Evolutionary conservation across 163 green algal species (phyloP).

Genomic region (Smithsoniella earleae): DNA sequence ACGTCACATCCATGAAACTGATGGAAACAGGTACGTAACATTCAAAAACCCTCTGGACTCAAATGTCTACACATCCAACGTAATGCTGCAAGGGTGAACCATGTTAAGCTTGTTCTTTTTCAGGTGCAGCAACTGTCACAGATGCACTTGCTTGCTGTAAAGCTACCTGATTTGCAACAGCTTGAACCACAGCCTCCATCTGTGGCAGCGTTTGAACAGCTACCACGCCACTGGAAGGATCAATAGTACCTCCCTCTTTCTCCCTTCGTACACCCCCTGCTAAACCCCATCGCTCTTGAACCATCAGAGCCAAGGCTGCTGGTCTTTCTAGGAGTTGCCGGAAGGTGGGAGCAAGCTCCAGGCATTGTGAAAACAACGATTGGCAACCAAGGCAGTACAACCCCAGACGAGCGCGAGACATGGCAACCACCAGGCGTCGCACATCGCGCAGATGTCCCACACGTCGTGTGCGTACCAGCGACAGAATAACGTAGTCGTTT

Average conservation of each 20-base stretch:
- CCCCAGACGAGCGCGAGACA: constrained; percentile 82
- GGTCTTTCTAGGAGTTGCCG: constrained; percentile 29
- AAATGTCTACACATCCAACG: too few relatives aligned
- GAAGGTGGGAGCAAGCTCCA: constrained; percentile 85
- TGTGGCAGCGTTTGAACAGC: neutral
- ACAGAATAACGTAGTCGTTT: constrained; percentile 95
- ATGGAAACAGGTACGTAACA: too few relatives aligned
- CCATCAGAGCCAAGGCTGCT: neutral
- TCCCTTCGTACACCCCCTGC: neutral
- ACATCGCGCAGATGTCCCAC: constrained; percentile 96
- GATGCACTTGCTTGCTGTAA: too few relatives aligned
- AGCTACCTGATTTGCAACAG: too few relatives aligned
- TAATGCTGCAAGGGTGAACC: too few relatives aligned
- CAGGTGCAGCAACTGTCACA: too few relatives aligned
- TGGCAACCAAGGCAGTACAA: constrained; percentile 88
- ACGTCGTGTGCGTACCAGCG: constrained; percentile 75
- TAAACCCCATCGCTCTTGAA: neutral
- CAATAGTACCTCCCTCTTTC: neutral
- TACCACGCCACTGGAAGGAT: neutral
- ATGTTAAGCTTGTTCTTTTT: too few relatives aligned
- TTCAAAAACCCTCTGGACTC: too few relatives aligned
- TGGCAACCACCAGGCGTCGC: constrained; percentile 89
- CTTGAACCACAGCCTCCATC: constrained; percentile 17
- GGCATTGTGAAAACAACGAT: constrained; percentile 84
- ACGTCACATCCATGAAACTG: too few relatives aligned